phyloP scores from a whole-genome alignment of 768 basidiomycete genomes.

The Boletus edulis region DNA sequence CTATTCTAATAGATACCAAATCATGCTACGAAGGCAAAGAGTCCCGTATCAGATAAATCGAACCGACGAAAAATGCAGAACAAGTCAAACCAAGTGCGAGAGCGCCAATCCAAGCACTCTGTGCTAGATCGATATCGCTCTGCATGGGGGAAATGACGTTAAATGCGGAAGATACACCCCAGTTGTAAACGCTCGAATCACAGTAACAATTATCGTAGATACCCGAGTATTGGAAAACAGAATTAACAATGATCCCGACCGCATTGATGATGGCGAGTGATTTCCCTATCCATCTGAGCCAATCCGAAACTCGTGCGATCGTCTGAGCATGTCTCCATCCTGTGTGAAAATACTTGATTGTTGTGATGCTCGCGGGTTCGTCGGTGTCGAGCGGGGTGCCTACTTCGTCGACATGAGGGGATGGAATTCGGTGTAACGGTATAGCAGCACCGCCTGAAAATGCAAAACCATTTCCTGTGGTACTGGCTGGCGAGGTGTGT shows the following conservation, averaged over 20 bases:
- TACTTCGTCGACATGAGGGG: not conserved
- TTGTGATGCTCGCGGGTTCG: not conserved
- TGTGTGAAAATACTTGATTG: not conserved
- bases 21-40: conserved; percentile 3
- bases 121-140: conserved; percentile 27
- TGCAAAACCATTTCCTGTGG: not conserved
- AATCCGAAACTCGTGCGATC: conserved; percentile 3
- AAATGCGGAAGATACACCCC: conserved; percentile 25
- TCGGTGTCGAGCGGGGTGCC: too few relatives aligned
- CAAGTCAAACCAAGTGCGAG: conserved; percentile 27
- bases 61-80: conserved; percentile 25
- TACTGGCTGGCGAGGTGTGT: not conserved
- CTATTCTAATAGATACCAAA: too few relatives aligned
- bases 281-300: conserved; percentile 28
- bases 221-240: conserved; percentile 29
- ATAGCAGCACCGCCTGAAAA: not conserved
- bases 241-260: conserved; percentile 22
- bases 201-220: conserved; percentile 31
- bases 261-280: conserved; percentile 30
- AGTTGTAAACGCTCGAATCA: conserved; percentile 21
- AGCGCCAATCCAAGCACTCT: conserved; percentile 37
- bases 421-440: not conserved
- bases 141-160: conserved; percentile 20
- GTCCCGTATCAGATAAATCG: conserved; percentile 30
- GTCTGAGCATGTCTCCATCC: not conserved